Evolutionary conservation across 163 green algal genomes (phyloP).

Genomic region (Scenedesmus sp.): DNA sequence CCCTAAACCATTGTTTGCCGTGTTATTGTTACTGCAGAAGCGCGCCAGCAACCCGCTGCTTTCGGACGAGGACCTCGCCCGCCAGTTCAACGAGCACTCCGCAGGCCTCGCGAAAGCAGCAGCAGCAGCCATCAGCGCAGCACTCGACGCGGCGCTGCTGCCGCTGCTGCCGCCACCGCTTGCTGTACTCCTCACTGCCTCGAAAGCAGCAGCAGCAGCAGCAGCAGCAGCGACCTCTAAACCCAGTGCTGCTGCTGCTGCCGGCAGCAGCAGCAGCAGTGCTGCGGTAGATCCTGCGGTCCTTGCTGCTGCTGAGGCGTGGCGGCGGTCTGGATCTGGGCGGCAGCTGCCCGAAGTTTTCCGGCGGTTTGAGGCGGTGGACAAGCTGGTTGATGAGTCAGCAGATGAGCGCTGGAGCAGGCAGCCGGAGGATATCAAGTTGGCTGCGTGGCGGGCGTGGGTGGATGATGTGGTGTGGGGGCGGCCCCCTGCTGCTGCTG

Average conservation of each 20-base stretch:
- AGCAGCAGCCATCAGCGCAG: conserved; percentile 11
- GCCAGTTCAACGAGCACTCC: conserved; percentile 39
- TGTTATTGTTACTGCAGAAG: conserved; percentile 16
- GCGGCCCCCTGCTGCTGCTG: not conserved
- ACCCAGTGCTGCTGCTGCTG: not conserved
- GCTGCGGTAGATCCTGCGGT: not conserved
- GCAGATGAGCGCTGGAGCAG: conserved; percentile 19
- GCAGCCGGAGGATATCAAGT: conserved; percentile 15
- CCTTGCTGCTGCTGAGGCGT: conserved; percentile 2
- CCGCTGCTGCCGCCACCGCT: conserved; percentile 40
- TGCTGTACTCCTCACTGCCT: not conserved
- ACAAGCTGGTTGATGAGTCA: not conserved
- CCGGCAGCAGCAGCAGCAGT: conserved; percentile 14
- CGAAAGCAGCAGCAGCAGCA: not conserved
- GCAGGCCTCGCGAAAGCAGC: conserved; percentile 11
- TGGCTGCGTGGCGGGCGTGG: conserved; percentile 12
- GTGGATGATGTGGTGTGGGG: conserved; percentile 43
- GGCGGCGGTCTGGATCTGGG: not conserved
- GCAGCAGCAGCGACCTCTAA: not conserved
- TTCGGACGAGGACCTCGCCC: not conserved
- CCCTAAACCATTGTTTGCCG: no score
- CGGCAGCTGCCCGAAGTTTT: conserved; percentile 1
- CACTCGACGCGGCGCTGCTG: conserved; percentile 18
- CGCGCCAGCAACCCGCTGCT: conserved; percentile 46
- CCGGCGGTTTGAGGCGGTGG: not conserved